Percentiles rank a stretch among this genome's conserved stretches.
Conservation (phyloP, 2,329 filamentous ascomycete species). For the Venturia effusa region DNA sequence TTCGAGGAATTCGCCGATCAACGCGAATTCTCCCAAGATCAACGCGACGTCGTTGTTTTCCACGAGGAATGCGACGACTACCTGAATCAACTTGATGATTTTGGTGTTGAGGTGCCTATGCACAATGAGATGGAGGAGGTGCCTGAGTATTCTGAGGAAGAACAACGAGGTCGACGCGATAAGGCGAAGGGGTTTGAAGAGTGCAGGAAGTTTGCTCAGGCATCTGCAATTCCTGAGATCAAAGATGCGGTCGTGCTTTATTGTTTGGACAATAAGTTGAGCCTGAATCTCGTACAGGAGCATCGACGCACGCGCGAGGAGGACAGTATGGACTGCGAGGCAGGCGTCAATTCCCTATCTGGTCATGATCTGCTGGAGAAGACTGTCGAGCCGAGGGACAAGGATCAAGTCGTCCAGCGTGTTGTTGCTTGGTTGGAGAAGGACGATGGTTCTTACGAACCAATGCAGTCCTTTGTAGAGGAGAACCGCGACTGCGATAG, state of each 20-base stretch:
- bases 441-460: background rate
- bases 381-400: background rate
- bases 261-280: background rate
- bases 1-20: background rate
- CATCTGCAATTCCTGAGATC: background rate
- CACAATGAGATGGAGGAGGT: background rate
- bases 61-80: background rate
- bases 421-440: background rate
- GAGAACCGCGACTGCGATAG: background rate
- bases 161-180: background rate
- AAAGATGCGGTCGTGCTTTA: background rate
- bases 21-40: background rate
- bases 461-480: background rate
- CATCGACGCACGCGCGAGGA: background rate
- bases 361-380: background rate
- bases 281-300: background rate
- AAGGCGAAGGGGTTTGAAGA: background rate
- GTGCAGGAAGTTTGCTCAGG: background rate
- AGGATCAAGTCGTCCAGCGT: background rate
- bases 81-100: background rate
- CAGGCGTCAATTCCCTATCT: background rate
- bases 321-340: background rate
- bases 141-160: background rate
- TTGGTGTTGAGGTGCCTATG: background rate
- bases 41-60: background rate